Percentiles rank a stretch among this genome's conserved stretches.
phyloP scores from a whole-genome alignment of 2,329 filamentous ascomycete species.

The Cephalotrichum gorgonifer region DNA sequence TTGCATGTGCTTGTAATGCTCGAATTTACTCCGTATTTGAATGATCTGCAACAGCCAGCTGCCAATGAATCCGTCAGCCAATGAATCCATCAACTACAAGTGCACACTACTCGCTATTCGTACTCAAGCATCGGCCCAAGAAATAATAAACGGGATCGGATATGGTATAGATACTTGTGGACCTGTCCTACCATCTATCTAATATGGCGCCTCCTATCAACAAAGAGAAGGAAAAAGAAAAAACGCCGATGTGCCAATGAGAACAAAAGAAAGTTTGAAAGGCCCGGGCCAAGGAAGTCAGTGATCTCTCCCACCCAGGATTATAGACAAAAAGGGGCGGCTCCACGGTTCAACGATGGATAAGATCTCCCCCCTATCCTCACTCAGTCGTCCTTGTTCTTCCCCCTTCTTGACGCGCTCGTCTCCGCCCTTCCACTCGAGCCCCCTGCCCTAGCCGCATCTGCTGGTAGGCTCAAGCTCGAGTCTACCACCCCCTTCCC shows the following conservation, averaged over 20 bases:
- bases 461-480: neutral
- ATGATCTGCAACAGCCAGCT: too few species aligned
- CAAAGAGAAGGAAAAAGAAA: too few species aligned
- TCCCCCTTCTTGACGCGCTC: neutral
- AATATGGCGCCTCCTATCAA: too few species aligned
- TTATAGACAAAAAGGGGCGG: neutral
- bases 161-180: too few species aligned
- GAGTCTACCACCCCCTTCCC: neutral
- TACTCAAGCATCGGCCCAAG: too few species aligned
- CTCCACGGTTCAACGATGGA: neutral
- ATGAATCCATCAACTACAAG: too few species aligned
- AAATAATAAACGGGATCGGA: too few species aligned
- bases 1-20: neutral
- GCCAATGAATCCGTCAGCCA: too few species aligned
- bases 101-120: too few species aligned
- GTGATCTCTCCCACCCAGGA: neutral
- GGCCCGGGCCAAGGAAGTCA: neutral
- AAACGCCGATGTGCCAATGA: neutral
- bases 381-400: slow-evolving; percentile 3
- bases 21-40: too few species aligned
- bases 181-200: too few species aligned
- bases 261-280: neutral
- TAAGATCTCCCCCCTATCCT: neutral
- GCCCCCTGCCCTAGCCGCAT: neutral
- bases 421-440: neutral